A percentile compares a stretch with the other conserved stretches of the same genome.
These are phyloP conservation scores for Naganishia vishniacii DNA, from an alignment of 768 basidiomycete species.

Conservation along the genomic window DNA sequence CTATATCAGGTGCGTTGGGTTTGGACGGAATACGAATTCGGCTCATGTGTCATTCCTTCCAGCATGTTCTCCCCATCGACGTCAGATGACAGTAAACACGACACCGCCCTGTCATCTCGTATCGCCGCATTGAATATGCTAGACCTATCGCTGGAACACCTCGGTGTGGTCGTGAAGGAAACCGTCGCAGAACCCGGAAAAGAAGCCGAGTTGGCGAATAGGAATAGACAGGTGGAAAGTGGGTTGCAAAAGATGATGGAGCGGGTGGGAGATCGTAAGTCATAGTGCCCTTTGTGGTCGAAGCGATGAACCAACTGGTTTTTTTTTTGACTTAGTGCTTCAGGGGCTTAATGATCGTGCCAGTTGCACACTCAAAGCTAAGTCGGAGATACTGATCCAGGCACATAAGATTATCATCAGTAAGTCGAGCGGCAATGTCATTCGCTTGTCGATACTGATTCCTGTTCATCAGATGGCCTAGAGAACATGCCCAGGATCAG, in stretches of 20 bases:
- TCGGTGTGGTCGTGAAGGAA: constrained; percentile 72
- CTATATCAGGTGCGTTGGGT: constrained; percentile 68
- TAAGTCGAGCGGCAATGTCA: constrained; percentile 47
- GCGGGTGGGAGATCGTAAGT: constrained; percentile 70
- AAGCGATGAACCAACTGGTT: not conserved
- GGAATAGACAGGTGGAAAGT: constrained; percentile 33
- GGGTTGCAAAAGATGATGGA: constrained; percentile 61
- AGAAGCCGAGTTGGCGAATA: constrained; percentile 19
- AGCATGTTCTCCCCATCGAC: constrained; percentile 74
- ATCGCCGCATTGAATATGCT: constrained; percentile 87
- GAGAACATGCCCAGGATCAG: constrained; percentile 20
- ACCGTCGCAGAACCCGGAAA: constrained; percentile 50
- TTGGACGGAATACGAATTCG: not conserved
- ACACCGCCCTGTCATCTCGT: constrained; percentile 79
- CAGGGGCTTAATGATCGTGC: constrained; percentile 53
- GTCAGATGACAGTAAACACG: constrained; percentile 75
- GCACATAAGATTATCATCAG: constrained; percentile 84
- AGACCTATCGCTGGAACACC: constrained; percentile 78
- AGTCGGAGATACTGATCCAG: constrained; percentile 70
- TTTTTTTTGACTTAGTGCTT: constrained; percentile 51
- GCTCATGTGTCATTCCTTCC: constrained; percentile 3
- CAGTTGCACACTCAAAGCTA: constrained; percentile 65
- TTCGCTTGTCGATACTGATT: not conserved
- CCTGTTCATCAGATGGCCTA: constrained; percentile 34
- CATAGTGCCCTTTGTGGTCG: not conserved